Evolutionary conservation across 768 basidiomycete species (phyloP).

Genomic region (Termitomyces sp.): DNA sequence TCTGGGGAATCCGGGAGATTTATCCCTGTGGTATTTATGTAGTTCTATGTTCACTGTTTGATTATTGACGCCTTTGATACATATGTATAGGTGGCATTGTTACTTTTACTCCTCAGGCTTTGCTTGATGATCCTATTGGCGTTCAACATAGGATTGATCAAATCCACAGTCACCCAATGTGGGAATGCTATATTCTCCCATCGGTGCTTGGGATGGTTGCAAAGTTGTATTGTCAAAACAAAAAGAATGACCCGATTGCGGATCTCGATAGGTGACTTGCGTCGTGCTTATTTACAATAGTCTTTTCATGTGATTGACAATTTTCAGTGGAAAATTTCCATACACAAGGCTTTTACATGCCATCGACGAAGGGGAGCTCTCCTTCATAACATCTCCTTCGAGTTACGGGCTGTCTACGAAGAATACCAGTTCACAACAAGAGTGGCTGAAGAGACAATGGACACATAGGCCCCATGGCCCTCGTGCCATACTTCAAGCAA

Average conservation of each 20-base stretch:
- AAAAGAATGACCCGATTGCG: constrained; percentile 35
- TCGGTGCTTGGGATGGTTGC: constrained; percentile 56
- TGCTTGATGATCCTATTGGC: constrained; percentile 49
- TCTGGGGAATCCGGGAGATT: constrained; percentile 65
- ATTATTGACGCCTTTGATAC: background rate
- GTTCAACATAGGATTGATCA: constrained; percentile 45
- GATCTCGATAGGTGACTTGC: constrained; percentile 36
- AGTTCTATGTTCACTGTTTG: background rate
- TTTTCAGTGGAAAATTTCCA: constrained; percentile 35
- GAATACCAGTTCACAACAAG: constrained; percentile 14
- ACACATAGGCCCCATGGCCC: constrained; percentile 25
- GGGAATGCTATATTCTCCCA: constrained; percentile 67
- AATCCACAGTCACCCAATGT: constrained; percentile 58
- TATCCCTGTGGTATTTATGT: constrained; percentile 54
- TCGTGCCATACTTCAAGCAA: constrained; percentile 40
- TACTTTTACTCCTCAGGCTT: constrained; percentile 63
- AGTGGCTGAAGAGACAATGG: constrained; percentile 39
- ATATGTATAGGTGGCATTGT: constrained; percentile 58
- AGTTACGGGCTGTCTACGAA: constrained; percentile 16
- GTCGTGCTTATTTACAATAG: background rate
- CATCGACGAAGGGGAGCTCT: constrained; percentile 54
- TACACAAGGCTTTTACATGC: constrained; percentile 37
- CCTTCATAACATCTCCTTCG: constrained; percentile 50
- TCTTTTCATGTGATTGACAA: background rate
- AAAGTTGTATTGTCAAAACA: constrained; percentile 27